Evolutionary conservation across 768 basidiomycete species (phyloP).

Genomic region (Boletus coccyginus): DNA sequence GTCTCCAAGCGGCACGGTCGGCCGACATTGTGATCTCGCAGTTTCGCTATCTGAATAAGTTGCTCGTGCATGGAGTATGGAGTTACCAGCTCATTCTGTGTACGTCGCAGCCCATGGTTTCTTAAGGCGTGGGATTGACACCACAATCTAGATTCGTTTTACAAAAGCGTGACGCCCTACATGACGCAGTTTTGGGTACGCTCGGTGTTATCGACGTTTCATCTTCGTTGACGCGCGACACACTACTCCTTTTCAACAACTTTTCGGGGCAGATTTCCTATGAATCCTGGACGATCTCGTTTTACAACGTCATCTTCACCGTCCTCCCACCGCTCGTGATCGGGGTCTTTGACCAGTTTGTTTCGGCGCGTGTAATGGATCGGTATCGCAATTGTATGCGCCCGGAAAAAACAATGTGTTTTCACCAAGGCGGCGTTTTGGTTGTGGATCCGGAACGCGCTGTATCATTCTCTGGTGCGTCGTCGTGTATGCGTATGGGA

Average conservation of each 20-base stretch:
- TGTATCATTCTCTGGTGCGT: conserved; percentile 85
- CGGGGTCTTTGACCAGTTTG: no score
- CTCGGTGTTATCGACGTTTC: no score
- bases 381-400: no score
- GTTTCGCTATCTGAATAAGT: conserved; percentile 92
- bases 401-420: conserved; percentile 93
- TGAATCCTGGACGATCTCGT: no score
- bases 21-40: conserved; percentile 99
- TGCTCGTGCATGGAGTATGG: conserved; percentile 98
- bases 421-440: conserved; percentile 90
- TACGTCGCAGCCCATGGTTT: conserved; percentile 38
- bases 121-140: conserved; percentile 11
- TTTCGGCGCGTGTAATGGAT: no score
- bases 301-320: no score
- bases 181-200: conserved; percentile 98
- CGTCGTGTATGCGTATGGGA: no score
- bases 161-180: conserved; percentile 97
- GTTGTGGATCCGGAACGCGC: conserved; percentile 86
- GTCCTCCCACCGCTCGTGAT: no score
- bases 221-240: no score
- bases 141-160: conserved; percentile 79
- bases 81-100: conserved; percentile 98
- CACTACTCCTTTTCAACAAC: no score
- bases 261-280: no score
- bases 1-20: no score